phyloP scores from a whole-genome alignment of 2,329 filamentous ascomycete species.

The Phyllosticta citriasiana region DNA sequence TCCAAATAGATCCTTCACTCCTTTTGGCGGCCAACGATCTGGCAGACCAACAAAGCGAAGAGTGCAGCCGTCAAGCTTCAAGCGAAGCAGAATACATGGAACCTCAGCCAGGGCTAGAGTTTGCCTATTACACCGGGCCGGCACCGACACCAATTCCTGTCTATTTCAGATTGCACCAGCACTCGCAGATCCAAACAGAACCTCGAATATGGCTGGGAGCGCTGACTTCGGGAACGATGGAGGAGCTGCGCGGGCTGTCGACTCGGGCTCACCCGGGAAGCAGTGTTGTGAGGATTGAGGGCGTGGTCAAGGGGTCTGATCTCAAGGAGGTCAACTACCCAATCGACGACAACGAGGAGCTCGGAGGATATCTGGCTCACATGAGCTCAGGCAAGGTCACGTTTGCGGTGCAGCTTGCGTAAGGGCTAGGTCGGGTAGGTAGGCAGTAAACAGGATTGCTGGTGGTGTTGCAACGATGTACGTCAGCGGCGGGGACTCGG shows the following conservation, averaged over 20 bases:
- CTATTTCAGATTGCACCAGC: conserved; percentile 59
- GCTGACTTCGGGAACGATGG: conserved; percentile 47
- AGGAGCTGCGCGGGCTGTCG: conserved; percentile 54
- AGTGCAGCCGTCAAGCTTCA: background rate
- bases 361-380: conserved; percentile 61
- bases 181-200: conserved; percentile 45
- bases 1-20: conserved; percentile 55
- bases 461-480: background rate
- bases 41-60: conserved; percentile 1
- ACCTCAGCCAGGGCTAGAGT: conserved; percentile 1
- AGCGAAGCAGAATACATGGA: background rate
- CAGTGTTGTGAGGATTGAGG: conserved; percentile 54
- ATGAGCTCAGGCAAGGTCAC: conserved; percentile 46
- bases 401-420: conserved; percentile 35
- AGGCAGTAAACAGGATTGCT: background rate
- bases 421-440: background rate
- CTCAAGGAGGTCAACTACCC: conserved; percentile 49
- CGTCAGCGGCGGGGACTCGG: background rate
- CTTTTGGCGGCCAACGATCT: conserved; percentile 47
- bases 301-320: conserved; percentile 47
- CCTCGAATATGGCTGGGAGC: conserved; percentile 56
- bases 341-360: conserved; percentile 61
- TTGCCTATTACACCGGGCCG: conserved; percentile 10
- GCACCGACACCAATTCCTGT: conserved; percentile 39
- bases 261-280: conserved; percentile 51